phyloP scores from a whole-genome alignment of 495 filamentous ascomycete genomes.

The Saxophila tyrrhenica region DNA sequence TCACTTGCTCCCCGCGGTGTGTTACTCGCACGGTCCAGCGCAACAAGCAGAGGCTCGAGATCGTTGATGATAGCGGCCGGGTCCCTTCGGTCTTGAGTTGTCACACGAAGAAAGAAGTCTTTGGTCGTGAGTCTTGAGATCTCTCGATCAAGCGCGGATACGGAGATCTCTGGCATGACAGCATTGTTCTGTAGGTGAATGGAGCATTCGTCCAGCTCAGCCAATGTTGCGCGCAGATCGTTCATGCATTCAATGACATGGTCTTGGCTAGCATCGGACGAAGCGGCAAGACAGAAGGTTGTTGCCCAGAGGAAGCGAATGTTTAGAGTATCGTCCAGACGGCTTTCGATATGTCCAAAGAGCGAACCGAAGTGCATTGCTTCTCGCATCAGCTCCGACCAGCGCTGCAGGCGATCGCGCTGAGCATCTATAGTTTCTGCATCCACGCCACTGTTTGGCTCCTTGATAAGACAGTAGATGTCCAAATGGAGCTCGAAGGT shows the following conservation, averaged over 20 bases:
- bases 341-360: conserved; percentile 7
- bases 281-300: conserved; percentile 59
- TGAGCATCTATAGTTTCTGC: conserved; percentile 46
- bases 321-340: conserved; percentile 36
- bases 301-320: conserved; percentile 77
- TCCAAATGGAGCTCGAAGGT: conserved; percentile 87
- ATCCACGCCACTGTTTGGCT: conserved; percentile 59
- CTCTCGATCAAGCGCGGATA: conserved; percentile 69
- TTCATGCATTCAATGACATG: conserved; percentile 72
- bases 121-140: conserved; percentile 84
- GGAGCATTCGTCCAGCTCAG: conserved; percentile 27
- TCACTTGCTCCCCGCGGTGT: conserved; percentile 1
- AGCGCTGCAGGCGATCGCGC: conserved; percentile 59
- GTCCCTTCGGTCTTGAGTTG: conserved; percentile 52
- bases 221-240: conserved; percentile 47
- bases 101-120: conserved; percentile 88
- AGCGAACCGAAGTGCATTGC: conserved; percentile 33
- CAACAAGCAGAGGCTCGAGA: conserved; percentile 79
- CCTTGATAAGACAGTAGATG: conserved; percentile 64
- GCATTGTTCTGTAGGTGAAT: conserved; percentile 74
- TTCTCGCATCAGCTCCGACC: conserved; percentile 60
- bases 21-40: conserved; percentile 22
- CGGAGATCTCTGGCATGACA: conserved; percentile 80
- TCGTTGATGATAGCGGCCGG: conserved; percentile 77
- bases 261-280: conserved; percentile 56